Percentiles rank a stretch among this genome's conserved stretches.
Conservation (phyloP, 768 basidiomycete genomes). For the Collybia sordida region DNA sequence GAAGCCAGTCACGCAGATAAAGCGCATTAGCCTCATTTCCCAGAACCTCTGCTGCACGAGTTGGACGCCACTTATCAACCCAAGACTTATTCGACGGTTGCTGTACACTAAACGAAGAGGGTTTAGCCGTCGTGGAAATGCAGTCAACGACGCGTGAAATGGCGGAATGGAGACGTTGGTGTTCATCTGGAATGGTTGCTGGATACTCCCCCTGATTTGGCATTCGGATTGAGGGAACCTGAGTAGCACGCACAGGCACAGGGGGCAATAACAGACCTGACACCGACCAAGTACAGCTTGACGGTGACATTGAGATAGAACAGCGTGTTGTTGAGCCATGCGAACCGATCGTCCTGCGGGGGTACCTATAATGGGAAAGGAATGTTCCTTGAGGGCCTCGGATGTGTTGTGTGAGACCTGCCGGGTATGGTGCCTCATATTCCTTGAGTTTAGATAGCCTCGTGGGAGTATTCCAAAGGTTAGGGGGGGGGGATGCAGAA, state of each 20-base stretch:
- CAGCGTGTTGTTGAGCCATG: no score
- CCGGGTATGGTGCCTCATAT: conserved; percentile 45
- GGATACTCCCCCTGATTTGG: conserved; percentile 14
- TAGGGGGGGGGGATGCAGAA: conserved; percentile 35
- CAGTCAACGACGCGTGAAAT: conserved; percentile 37
- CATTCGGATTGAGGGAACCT: not conserved
- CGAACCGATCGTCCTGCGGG: not conserved
- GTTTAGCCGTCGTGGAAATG: not conserved
- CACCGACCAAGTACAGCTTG: no score
- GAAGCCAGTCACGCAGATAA: conserved; percentile 79
- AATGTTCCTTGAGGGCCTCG: conserved; percentile 52
- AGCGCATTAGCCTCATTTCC: conserved; percentile 72
- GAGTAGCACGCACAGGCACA: no score
- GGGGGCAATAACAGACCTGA: no score
- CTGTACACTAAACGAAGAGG: conserved; percentile 13
- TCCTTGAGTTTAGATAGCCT: conserved; percentile 2
- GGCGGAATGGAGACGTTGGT: conserved; percentile 45
- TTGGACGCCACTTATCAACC: conserved; percentile 76
- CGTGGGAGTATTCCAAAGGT: conserved; percentile 7
- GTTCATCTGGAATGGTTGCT: conserved; percentile 28
- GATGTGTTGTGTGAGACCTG: conserved; percentile 54
- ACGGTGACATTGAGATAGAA: no score
- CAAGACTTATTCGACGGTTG: conserved; percentile 46
- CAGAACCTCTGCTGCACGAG: conserved; percentile 69
- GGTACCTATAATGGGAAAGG: conserved; percentile 9